phyloP scores from a whole-genome alignment of 768 basidiomycete genomes.

The Rossbeevera mucosa region DNA sequence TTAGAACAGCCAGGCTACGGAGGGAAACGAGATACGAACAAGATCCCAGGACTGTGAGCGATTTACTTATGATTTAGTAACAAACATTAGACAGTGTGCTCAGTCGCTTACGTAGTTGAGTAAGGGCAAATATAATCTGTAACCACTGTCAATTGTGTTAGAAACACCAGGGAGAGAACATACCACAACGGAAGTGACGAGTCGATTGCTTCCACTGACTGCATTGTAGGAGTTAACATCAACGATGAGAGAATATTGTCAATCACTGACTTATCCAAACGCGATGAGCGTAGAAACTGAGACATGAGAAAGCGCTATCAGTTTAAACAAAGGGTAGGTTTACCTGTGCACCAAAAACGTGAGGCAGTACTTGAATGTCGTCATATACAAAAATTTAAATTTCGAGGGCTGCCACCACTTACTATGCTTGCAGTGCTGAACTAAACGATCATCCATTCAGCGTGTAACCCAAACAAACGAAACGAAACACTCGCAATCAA shows the following conservation, averaged over 20 bases:
- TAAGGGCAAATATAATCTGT: constrained; percentile 5
- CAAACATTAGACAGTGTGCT: background rate
- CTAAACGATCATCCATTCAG: constrained; percentile 4
- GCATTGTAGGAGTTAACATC: background rate
- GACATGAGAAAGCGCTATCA: background rate
- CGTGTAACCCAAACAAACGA: background rate
- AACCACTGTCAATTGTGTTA: background rate
- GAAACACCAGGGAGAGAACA: background rate
- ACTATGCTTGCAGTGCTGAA: background rate
- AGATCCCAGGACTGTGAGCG: constrained; percentile 13
- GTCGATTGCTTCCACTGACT: constrained; percentile 19
- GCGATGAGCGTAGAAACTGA: constrained; percentile 24
- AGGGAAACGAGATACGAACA: constrained; percentile 6
- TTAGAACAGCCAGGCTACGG: background rate
- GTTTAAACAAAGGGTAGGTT: no score
- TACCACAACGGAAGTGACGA: constrained; percentile 15
- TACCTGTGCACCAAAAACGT: constrained; percentile 22
- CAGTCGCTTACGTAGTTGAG: constrained; percentile 12
- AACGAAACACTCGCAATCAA: background rate
- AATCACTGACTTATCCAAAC: constrained; percentile 25
- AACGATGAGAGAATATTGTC: background rate
- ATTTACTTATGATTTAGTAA: background rate
- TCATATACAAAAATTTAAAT: background rate
- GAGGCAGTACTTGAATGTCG: constrained; percentile 10
- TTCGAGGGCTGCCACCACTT: background rate